Percentiles rank a stretch among this genome's conserved stretches.
Conservation (phyloP, 768 basidiomycete genomes). For the Hygrocybe punicea region DNA sequence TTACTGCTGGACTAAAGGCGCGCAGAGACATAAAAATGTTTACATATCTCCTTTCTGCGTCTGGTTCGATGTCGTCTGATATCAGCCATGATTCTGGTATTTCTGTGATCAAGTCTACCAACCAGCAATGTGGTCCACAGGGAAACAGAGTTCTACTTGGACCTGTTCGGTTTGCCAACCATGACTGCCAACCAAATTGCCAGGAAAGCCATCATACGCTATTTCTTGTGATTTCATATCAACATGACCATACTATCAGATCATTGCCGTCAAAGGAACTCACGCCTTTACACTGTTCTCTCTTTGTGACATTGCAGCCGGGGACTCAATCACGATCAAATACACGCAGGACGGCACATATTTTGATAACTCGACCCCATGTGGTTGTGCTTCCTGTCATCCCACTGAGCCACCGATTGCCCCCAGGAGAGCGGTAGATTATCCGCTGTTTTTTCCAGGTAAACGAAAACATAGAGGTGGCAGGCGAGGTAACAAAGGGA, state of each 20-base stretch:
- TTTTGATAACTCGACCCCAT: too few species aligned
- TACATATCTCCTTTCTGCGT: constrained; percentile 9
- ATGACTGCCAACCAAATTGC: constrained; percentile 16
- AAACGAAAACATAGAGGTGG: too few species aligned
- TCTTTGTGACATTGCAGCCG: background rate
- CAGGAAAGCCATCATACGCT: constrained; percentile 2
- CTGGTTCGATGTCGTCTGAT: constrained; percentile 14
- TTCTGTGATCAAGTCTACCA: constrained; percentile 10
- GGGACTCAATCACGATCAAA: background rate
- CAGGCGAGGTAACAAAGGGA: too few species aligned
- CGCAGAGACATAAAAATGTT: constrained; percentile 5
- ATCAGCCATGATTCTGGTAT: constrained; percentile 1
- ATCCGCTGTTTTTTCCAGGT: too few species aligned
- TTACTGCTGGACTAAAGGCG: constrained; percentile 11
- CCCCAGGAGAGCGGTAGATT: too few species aligned
- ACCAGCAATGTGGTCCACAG: constrained; percentile 10
- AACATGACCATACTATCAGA: background rate
- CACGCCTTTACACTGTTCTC: background rate
- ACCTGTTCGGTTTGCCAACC: constrained; percentile 15
- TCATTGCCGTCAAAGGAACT: background rate
- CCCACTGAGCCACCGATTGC: too few species aligned
- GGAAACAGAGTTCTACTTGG: constrained; percentile 12
- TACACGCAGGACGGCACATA: background rate
- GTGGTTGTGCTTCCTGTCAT: too few species aligned
- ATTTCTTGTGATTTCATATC: background rate